Percentiles rank a stretch among this genome's conserved stretches.
Conservation (phyloP, 495 filamentous ascomycete species). For the Podospora anserina region DNA sequence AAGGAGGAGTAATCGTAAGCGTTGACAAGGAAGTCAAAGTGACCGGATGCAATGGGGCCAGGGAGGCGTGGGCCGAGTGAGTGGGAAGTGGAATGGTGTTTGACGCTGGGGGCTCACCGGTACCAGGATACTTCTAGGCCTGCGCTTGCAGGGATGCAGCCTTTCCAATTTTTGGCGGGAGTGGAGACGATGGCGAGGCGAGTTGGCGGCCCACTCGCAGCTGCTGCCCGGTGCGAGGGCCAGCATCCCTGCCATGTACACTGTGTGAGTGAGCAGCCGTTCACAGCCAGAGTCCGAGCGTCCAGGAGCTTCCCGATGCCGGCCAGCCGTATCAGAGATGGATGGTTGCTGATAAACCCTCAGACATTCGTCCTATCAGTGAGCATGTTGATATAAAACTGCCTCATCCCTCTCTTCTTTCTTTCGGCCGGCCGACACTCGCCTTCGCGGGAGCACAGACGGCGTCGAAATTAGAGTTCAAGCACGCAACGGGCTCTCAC, state of each 20-base stretch:
- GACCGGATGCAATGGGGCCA: conserved; percentile 9
- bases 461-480: not conserved
- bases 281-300: not conserved
- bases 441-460: not conserved
- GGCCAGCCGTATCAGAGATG: not conserved
- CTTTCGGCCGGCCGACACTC: not conserved
- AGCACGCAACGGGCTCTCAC: not conserved
- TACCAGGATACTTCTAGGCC: conserved; percentile 16
- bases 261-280: conserved; percentile 17
- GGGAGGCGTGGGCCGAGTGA: conserved; percentile 18
- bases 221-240: conserved; percentile 8
- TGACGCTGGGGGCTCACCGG: not conserved
- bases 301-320: not conserved
- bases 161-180: conserved; percentile 15
- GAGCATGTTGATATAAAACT: not conserved
- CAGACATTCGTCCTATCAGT: not conserved
- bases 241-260: conserved; percentile 1
- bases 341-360: not conserved
- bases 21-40: conserved; percentile 10
- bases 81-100: not conserved
- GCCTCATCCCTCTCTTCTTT: not conserved
- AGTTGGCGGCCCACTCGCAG: conserved; percentile 1
- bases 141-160: conserved; percentile 18
- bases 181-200: conserved; percentile 20
- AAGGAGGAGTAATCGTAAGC: conserved; percentile 14